Evolutionary conservation across 2,329 filamentous ascomycete genomes (phyloP), one percentile per base, ranked within the genome.

Genomic region (Periconia macrospinosa): DNA sequence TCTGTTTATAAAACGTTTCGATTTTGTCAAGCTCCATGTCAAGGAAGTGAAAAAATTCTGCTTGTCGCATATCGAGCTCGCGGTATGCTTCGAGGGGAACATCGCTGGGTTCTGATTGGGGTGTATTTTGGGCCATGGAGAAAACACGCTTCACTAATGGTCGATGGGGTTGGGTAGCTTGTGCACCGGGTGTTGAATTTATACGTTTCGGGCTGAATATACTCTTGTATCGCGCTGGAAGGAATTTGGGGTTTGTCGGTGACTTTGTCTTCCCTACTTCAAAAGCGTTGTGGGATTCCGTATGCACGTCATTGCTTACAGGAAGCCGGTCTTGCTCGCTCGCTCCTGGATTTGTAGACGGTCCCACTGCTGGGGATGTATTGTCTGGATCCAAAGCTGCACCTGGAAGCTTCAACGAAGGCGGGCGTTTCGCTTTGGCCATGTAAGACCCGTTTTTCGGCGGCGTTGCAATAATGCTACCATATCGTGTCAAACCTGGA

Each of bases 1-100:
- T 97, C 61, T 85, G 78, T 62, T 85, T 86, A 78, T 97, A 97
- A 68, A 99, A 99, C 0, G 79, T 76, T 69, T 99, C 92, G 11
- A 99, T 91, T 75, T 97, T 99, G n/a, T 87, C 81, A 14, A 99
- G 79, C 75, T 99, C 89, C 10, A 78, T 78, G 63, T 97, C 91
- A 49, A 99, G 78, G 66, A 94, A 99, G 0, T 80, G 76, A 71
- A 92, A 93, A 69, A 99, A 97, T 14, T 96, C 90, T n/a, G 82
- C 83, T 71, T 96, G 87, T 17, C 86, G 83, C 52, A 86, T 80
- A 43, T 90, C 88, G 3, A 95, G 81, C 40, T 90, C 82, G 41
- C 86, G 82, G 47, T 82, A 80, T 1, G 81, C 78, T 52, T 84
- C 82, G 6, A 83, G 72, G 15, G 83, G 81, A 3, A 81, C 75